Evolutionary conservation across 2,329 filamentous ascomycete genomes (phyloP).

Genomic region (Trichoderma atrobrunneum): DNA sequence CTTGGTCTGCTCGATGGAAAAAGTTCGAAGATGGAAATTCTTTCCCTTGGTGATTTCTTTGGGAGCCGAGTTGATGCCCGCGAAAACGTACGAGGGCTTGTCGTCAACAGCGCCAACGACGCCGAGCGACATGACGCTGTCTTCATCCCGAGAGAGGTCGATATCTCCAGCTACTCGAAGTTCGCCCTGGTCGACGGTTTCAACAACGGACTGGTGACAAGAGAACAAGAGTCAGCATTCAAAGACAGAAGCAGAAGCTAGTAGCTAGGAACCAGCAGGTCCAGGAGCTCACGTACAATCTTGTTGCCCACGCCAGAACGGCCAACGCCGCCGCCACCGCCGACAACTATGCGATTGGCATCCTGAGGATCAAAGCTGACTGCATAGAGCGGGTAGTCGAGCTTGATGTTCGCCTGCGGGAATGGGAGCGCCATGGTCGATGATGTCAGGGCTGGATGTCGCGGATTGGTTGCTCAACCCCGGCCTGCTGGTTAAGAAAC

Average conservation of each 20-base stretch:
- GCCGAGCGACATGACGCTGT: conserved; percentile 81
- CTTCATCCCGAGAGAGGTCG: conserved; percentile 78
- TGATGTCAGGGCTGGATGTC: conserved; percentile 9
- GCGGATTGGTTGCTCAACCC: not conserved
- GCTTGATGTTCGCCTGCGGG: conserved; percentile 58
- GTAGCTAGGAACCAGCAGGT: not conserved
- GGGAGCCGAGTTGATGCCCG: conserved; percentile 80
- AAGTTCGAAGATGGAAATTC: conserved; percentile 81
- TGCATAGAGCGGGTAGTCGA: conserved; percentile 81
- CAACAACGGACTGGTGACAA: conserved; percentile 60
- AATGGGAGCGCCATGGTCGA: conserved; percentile 40
- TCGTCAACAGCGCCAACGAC: conserved; percentile 57
- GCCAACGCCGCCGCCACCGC: conserved; percentile 81
- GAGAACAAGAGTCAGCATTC: not conserved
- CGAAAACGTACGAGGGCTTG: conserved; percentile 57
- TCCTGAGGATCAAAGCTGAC: conserved; percentile 85
- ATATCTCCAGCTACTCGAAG: conserved; percentile 67
- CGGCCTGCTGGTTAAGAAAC: not conserved
- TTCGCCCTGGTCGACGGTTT: conserved; percentile 63
- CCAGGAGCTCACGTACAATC: conserved; percentile 56
- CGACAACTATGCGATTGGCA: conserved; percentile 72
- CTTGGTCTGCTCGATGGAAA: conserved; percentile 54
- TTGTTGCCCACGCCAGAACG: conserved; percentile 82
- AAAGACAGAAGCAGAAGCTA: not conserved
- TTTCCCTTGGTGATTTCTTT: conserved; percentile 69